These are phyloP conservation scores for Dactylellina parvicollis DNA, from an alignment of 2,329 filamentous ascomycete species.

Conservation along the genomic window DNA sequence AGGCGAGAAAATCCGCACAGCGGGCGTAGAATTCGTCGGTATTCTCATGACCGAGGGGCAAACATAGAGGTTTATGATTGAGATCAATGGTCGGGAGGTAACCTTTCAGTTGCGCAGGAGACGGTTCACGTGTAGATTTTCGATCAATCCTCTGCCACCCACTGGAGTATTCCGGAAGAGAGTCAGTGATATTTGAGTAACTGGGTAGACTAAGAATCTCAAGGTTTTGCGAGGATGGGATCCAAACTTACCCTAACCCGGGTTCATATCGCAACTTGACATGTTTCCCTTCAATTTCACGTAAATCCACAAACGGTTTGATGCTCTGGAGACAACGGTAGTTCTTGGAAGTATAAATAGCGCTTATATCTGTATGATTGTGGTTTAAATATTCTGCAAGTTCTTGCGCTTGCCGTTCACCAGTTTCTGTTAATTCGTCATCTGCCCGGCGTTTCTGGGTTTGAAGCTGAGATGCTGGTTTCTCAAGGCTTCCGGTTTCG, in stretches of 20 bases:
- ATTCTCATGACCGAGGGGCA: conserved; percentile 11
- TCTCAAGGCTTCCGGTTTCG: background rate
- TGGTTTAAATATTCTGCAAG: conserved; percentile 6
- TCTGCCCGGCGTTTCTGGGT: background rate
- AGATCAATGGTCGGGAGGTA: conserved; percentile 5
- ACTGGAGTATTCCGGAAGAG: background rate
- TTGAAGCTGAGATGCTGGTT: background rate
- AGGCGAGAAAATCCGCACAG: conserved; percentile 9
- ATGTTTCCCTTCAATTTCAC: background rate
- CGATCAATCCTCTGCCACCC: conserved; percentile 16
- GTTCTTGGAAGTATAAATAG: conserved; percentile 6
- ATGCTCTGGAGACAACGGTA: conserved; percentile 18
- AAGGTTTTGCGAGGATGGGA: background rate
- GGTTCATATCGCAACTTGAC: conserved; percentile 14
- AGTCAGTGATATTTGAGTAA: background rate
- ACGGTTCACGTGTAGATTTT: background rate
- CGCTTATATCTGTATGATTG: background rate
- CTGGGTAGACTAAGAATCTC: background rate
- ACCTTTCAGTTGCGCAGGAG: background rate
- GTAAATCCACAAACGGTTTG: conserved; percentile 3
- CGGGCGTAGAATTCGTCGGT: conserved; percentile 12
- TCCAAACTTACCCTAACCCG: background rate
- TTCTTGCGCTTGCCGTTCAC: conserved; percentile 4
- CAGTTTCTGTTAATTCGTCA: background rate
- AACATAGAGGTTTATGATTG: conserved; percentile 1